Conservation (phyloP, 192 early-diverging fungal genomes). For the Glomus cerebriforme region DNA sequence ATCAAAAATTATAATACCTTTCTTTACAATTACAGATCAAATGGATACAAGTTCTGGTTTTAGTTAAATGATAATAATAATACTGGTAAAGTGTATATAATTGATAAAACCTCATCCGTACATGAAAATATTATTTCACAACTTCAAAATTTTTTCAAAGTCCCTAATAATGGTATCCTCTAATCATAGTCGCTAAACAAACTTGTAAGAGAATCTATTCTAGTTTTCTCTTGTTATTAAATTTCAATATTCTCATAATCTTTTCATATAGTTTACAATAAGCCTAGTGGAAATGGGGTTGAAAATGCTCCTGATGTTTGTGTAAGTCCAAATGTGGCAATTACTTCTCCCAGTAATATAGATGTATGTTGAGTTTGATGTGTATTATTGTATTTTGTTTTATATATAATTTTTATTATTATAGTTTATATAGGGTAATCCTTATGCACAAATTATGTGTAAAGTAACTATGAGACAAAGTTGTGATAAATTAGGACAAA, state of each 20-base stretch:
- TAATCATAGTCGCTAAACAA: neutral
- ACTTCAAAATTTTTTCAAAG: conserved; percentile 4
- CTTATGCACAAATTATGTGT: conserved; percentile 14
- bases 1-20: conserved; percentile 31
- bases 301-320: neutral
- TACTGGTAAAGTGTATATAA: conserved; percentile 15
- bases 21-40: conserved; percentile 18
- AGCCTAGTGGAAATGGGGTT: neutral
- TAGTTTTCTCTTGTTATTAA: too few relatives aligned
- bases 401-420: conserved; percentile 15
- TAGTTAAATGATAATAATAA: conserved; percentile 5
- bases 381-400: conserved; percentile 15
- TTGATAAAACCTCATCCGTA: neutral
- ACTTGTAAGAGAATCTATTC: too few relatives aligned
- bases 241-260: too few relatives aligned
- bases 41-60: conserved; percentile 22
- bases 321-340: too few relatives aligned
- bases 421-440: conserved; percentile 25
- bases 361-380: conserved; percentile 19
- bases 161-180: conserved; percentile 13
- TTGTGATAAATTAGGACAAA: neutral
- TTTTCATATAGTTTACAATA: conserved; percentile 22
- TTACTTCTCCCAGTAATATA: neutral
- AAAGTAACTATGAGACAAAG: conserved; percentile 9
- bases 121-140: neutral